Base-by-base conservation (phyloP, 352 stramenopile genomes). In the Pseudoperonospora humuli region DNA sequence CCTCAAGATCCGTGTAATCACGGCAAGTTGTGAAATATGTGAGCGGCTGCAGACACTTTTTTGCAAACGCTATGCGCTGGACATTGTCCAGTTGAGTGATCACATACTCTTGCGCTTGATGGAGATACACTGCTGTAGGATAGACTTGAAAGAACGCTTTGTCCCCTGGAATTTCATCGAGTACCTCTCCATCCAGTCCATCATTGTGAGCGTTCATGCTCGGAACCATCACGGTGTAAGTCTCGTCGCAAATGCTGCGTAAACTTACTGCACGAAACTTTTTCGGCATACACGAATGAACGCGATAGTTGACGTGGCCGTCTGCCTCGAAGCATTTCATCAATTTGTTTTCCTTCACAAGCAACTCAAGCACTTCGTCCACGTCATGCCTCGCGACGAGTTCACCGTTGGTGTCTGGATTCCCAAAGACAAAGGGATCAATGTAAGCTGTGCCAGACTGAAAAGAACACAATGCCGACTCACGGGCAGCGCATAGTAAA, bases 91-190 rank as follows among this genome's bases (percentile, higher is more conserved):
- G 45, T 28, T 73, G 77, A 9, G 70, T 86, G 46, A 97, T 85
- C 23, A 97, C 52, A 56, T 96, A 96, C 45, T 96, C 86, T 14
- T 84, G 66, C 11, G 70, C 88, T 44, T 95, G 88, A 45, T 97
- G 81, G 32, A 97, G 65, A 56, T 96, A 97, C 3, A 96, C 88
- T 8, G 81, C 91, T 0, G 83, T 82, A 18, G 86, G 84, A 39
- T 96, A 96, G 11, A 97, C 64, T 49, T 96, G 79, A 39, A 96
- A 97, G 40, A 97, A 96, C 0, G 86, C 86, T 34, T 61, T 54
- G 33, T 86, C 75, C 26, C 86, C 84, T 26, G 86, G 79, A 34
- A 97, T 80, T 39, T 78, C 62, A 50, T 97, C 91, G 13, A 97
- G 62, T n/a, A 86, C 49, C 51, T 68, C 54, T 3, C 49, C 40